Base-by-base conservation (phyloP, 1,284 basidiomycete species). In the Golubevia pallescens region DNA sequence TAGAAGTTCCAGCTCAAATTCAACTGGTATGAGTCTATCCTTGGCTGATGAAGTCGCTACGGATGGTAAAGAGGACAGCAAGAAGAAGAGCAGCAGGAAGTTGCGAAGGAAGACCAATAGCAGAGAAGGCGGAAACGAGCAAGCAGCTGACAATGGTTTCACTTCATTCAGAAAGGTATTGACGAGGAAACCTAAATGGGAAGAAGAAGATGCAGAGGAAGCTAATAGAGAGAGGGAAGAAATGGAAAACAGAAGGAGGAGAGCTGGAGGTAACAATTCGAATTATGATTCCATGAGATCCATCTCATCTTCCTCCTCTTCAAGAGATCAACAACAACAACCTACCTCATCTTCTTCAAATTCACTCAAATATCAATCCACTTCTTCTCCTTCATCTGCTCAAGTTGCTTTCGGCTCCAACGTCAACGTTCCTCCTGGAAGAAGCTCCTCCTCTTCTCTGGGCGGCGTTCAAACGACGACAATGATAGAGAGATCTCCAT, bases 281-380 rank as follows among this genome's bases (percentile, higher is more conserved):
- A 38, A 38, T 38, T 38, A 38, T 10, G 34, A 10, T 38, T 38
- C 34, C 3, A 38, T 38, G 3, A 4, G 34, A 38, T 38, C 34
- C 34, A 38, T 4, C 10, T 38, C 34, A 2, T 24, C 61, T 8
- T 28, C 57, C n/a, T 63, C 57, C 19, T 63, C 62, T 16, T n/a
- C 62, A 24, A 28, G 24, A 56, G 54, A 28, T 7, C n/a, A n/a
- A n/a, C n/a, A n/a, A n/a, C n/a, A n/a, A n/a, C n/a, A n/a, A n/a
- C n/a, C n/a, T n/a, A 7, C 20, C 13, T 32, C 2, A 7, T 7
- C 13, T 21, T 32, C 1, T 7, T 21, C 24, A 28, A 21, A 10
- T 32, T 56, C 54, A 21, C 5, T 6, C 5, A 5, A 5, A 56
- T 32, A 7, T 13, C 7, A 6, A 7, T 32, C 24, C 20, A 7